Base-by-base conservation (phyloP, 2,329 filamentous ascomycete genomes). In the Pseudocercospora crystallina region DNA sequence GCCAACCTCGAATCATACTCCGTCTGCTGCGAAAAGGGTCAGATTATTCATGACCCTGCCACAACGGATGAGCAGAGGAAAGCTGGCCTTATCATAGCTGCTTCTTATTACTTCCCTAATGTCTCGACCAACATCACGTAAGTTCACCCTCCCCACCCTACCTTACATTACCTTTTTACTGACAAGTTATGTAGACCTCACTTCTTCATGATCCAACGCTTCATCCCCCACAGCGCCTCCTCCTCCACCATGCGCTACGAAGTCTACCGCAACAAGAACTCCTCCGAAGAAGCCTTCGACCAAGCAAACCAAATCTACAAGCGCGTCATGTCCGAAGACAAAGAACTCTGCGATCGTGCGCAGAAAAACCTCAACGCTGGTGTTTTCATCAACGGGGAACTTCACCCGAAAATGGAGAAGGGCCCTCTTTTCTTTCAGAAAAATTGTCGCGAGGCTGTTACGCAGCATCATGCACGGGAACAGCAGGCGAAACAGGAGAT, bases 171-270 rank as follows among this genome's bases (percentile, higher is more conserved):
- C 20, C 20, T 26, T 15, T 8, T 35, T 12, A 14, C 53, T 56
- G 29, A 56, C 51, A 14, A n/a, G 36, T n/a, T 41, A 20, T 1
- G 37, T 54, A 80, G 78, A 11, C 76, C 79, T n/a, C 73, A 84
- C 67, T 84, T 84, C 67, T 79, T 85, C 69, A 82, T 83, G 71
- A 78, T 84, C 47, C 81, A 84, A 63, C 74, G 81, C 51, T 84
- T 84, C 66, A 73, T 85, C 10, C 83, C 83, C 10, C 75, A 70
- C 41, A 71, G 73, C 2, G 71, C 82, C 0, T 73, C 69, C 32
- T 75, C 68, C 36, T 79, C 77, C 2, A 70, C 72, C 34, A 84
- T 86, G 78, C 73, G 74, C 49, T 85, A 85, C 66, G 80, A 86
- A 62, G 77, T 85, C 43, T 85, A 77, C 73, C 75, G 80, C 53